A percentile compares a stretch with the other conserved stretches of the same genome.
phyloP scores from a whole-genome alignment of 2,329 filamentous ascomycete genomes.

The Colletotrichum simmondsii region DNA sequence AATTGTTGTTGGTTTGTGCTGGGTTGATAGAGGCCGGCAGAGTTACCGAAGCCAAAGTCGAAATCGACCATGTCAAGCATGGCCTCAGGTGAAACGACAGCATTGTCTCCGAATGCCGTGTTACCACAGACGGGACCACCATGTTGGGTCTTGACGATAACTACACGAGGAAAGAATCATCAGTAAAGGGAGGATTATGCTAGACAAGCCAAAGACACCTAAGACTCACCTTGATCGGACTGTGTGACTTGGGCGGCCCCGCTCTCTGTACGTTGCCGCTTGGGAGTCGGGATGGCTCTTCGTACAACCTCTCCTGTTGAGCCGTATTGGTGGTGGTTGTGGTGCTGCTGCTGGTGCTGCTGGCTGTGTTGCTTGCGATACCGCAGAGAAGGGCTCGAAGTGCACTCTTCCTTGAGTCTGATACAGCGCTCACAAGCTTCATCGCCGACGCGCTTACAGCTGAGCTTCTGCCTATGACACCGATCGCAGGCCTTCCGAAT shows the following conservation, averaged over 20 bases:
- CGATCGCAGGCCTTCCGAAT: constrained; percentile 59
- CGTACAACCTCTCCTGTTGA: constrained; percentile 11
- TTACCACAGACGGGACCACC: constrained; percentile 2
- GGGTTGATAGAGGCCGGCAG: constrained; percentile 41
- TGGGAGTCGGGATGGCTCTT: constrained; percentile 45
- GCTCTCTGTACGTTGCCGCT: constrained; percentile 48
- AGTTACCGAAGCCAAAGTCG: constrained; percentile 48
- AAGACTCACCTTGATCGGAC: constrained; percentile 49
- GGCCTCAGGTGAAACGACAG: constrained; percentile 42
- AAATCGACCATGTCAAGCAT: constrained; percentile 46
- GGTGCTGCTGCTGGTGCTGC: background rate
- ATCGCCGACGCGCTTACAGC: constrained; percentile 53
- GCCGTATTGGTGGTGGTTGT: background rate
- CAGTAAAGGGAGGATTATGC: constrained; percentile 21
- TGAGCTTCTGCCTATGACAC: constrained; percentile 58
- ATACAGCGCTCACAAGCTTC: constrained; percentile 55
- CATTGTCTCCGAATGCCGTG: constrained; percentile 38
- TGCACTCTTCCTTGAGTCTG: constrained; percentile 54
- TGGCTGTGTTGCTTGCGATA: constrained; percentile 45
- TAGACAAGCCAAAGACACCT: constrained; percentile 31
- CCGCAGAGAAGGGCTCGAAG: constrained; percentile 54
- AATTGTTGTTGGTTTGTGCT: constrained; percentile 39
- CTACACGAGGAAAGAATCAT: constrained; percentile 24
- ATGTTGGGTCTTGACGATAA: constrained; percentile 27
- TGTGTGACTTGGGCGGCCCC: constrained; percentile 45